Conservation (phyloP, 768 basidiomycete species). For the Paxillus ammoniavirescens region DNA sequence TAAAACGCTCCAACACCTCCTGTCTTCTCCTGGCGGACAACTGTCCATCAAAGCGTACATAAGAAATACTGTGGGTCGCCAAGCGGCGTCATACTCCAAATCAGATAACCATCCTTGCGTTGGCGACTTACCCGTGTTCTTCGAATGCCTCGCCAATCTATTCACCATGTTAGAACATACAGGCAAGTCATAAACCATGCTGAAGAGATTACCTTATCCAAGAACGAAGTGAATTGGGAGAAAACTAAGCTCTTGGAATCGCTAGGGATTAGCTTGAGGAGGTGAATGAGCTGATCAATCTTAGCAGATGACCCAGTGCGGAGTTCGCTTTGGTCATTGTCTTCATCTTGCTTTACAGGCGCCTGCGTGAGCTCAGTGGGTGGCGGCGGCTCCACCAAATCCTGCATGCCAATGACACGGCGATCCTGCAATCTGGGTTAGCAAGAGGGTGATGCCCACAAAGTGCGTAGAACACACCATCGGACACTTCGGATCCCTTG, state of each 20-base stretch:
- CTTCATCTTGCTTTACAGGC: conserved; percentile 38
- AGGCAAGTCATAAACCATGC: neutral
- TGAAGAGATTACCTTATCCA: conserved; percentile 59
- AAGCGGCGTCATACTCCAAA: neutral
- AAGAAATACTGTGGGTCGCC: conserved; percentile 53
- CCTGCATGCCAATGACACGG: conserved; percentile 48
- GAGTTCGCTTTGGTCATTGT: conserved; percentile 40
- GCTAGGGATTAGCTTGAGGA: conserved; percentile 63
- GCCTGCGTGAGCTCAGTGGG: conserved; percentile 69
- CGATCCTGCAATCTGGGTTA: conserved; percentile 57
- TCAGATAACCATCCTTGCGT: neutral
- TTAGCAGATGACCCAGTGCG: conserved; percentile 73
- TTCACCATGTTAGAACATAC: neutral
- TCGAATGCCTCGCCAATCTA: conserved; percentile 73
- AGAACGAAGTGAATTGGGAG: conserved; percentile 84
- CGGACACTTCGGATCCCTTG: conserved; percentile 74
- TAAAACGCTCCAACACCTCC: conserved; percentile 74
- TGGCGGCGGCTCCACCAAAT: conserved; percentile 62
- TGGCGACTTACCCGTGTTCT: conserved; percentile 51
- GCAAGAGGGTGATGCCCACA: neutral
- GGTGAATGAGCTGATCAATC: conserved; percentile 75
- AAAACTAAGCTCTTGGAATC: conserved; percentile 85
- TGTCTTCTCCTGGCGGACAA: conserved; percentile 81
- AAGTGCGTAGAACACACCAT: conserved; percentile 51
- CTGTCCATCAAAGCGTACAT: conserved; percentile 80